Base-by-base conservation (phyloP, 164 flowering plant species). In the Macadamia integrifolia region DNA sequence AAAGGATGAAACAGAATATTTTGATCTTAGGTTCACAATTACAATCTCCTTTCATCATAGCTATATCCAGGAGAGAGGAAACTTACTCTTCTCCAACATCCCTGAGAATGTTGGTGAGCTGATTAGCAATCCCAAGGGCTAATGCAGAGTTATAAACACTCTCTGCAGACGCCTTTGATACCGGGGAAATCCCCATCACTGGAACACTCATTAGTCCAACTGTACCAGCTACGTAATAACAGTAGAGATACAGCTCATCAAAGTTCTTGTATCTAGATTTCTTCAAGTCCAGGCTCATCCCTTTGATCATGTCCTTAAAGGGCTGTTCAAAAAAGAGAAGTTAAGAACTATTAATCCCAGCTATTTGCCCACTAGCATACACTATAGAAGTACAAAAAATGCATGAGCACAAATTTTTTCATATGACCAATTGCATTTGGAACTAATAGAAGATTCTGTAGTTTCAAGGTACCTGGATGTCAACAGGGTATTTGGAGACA, bases 51-150 rank as follows among this genome's bases (percentile, higher is more conserved):
- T 35, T 46, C 50, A 11, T 53, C 18, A 14, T 14, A 6, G 0
- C 15, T 53, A 17, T 53, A 4, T 53, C 18, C 57, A 53, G 57
- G 18, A 14, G 18, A 53, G 13, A 49, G 32, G 60, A 64, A 59
- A n/a, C 81, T 75, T 75, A 78, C 81, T 79, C 81, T 67, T 79
- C 81, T 65, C 79, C 81, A 31, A 77, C 79, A 29, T 77, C 79
- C 52, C 79, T 61, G 60, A 77, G 76, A 48, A 77, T 77, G 71
- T 77, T 77, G 6, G 79, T 77, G 49, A 77, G 79, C 67, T 77
- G 79, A 70, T 77, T 77, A 12, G 79, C 79, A 7, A 77, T 69
- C 31, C 79, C 79, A 44, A 77, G 74, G 18, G 71, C 76, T 61
- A 77, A 72, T 9, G 79, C 76, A 15, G 79, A 74, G 64, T 70